A percentile compares a stretch with the other conserved stretches of the same genome.
phyloP scores from a whole-genome alignment of 1,284 basidiomycete species.

The Porogramme epimiltina region DNA sequence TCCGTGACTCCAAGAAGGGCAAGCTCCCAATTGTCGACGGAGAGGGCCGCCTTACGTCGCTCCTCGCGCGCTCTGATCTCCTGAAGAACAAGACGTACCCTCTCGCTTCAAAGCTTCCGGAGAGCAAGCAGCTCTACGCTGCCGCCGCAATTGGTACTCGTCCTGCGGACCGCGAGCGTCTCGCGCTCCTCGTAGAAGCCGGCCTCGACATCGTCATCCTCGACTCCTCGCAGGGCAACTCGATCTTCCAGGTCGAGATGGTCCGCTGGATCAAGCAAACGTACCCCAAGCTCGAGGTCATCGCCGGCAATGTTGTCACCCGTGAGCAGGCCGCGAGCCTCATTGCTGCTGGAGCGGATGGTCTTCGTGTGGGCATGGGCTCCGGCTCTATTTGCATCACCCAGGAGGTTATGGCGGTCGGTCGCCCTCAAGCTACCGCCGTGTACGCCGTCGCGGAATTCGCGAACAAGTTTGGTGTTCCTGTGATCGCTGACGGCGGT shows the following conservation, averaged over 20 bases:
- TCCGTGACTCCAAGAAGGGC: conserved; percentile 97
- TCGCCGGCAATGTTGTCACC: conserved; percentile 97
- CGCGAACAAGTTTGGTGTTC: conserved; percentile 90
- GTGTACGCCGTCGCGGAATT: conserved; percentile 96
- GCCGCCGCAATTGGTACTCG: conserved; percentile 98
- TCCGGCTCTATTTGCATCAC: conserved; percentile 99
- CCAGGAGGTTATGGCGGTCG: conserved; percentile 99
- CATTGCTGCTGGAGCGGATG: conserved; percentile 95
- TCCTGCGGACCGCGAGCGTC: conserved; percentile 85
- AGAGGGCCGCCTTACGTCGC: conserved; percentile 77
- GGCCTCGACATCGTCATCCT: conserved; percentile 95
- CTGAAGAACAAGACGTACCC: conserved; percentile 99
- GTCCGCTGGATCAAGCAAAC: conserved; percentile 91
- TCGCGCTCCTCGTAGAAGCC: conserved; percentile 87
- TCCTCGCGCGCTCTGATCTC: conserved; percentile 94
- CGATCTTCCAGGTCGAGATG: conserved; percentile 93
- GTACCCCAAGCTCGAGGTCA: conserved; percentile 86
- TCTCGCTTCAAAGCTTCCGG: conserved; percentile 89
- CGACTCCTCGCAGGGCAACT: conserved; percentile 98
- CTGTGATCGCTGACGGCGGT: conserved; percentile 98
- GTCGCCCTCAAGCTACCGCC: conserved; percentile 96
- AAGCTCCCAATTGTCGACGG: conserved; percentile 91
- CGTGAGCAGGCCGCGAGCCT: conserved; percentile 95
- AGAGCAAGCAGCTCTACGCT: conserved; percentile 95
- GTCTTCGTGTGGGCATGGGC: conserved; percentile 95